A percentile compares a stretch with the other conserved stretches of the same genome.
phyloP scores from a whole-genome alignment of 1,139 yeast species.

The Yamadazyma conglobata region DNA sequence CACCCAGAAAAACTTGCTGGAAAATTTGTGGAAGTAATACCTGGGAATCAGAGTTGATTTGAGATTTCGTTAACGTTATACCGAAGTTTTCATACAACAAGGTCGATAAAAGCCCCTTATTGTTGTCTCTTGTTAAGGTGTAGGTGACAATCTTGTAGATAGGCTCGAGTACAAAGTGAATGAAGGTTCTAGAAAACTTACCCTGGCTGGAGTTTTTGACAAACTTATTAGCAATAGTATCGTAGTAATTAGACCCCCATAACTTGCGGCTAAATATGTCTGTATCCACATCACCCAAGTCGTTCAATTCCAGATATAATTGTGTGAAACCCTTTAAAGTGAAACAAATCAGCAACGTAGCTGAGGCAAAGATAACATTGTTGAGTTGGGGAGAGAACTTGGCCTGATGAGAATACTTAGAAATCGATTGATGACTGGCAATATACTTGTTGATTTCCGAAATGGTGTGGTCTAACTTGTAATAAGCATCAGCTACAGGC shows the following conservation, averaged over 20 bases:
- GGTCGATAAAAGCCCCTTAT: conserved; percentile 31
- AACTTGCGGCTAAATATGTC: conserved; percentile 49
- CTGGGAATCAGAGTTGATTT: conserved; percentile 52
- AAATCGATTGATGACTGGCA: conserved; percentile 22
- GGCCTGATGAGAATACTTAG: conserved; percentile 24
- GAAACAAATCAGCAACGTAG: conserved; percentile 60
- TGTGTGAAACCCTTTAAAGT: conserved; percentile 62
- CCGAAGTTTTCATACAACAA: conserved; percentile 48
- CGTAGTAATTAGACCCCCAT: conserved; percentile 76
- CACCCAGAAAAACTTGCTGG: conserved; percentile 48
- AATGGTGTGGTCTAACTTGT: conserved; percentile 60
- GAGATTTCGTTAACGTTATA: conserved; percentile 35
- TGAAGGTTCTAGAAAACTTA: conserved; percentile 51
- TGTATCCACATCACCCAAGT: conserved; percentile 27
- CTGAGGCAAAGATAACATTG: conserved; percentile 74
- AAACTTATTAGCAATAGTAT: conserved; percentile 43
- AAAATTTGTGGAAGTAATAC: conserved; percentile 56
- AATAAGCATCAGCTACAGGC: conserved; percentile 71
- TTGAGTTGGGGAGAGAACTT: conserved; percentile 57
- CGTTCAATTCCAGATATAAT: conserved; percentile 39
- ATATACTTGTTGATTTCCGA: conserved; percentile 61
- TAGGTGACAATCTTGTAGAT: conserved; percentile 71
- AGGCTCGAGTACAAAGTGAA: conserved; percentile 71
- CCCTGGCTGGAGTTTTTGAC: conserved; percentile 29
- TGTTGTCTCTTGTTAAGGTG: conserved; percentile 53